These are phyloP conservation scores for Podospora comata DNA, from an alignment of 495 filamentous ascomycete genomes.

Conservation along the genomic window DNA sequence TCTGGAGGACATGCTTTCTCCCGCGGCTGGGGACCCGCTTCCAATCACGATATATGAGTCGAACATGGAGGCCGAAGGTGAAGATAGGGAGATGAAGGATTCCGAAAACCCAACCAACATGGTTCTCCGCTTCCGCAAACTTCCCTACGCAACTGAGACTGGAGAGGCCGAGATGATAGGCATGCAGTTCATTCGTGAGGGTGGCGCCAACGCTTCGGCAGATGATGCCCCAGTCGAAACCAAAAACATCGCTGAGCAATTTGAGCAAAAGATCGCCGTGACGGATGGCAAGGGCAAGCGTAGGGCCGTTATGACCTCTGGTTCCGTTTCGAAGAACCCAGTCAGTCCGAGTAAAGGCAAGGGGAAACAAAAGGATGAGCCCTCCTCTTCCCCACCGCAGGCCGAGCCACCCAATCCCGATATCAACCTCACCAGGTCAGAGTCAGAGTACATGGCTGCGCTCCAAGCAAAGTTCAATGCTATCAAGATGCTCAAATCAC, in stretches of 20 bases:
- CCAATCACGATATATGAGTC: slow-evolving; percentile 89
- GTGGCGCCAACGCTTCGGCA: slow-evolving; percentile 72
- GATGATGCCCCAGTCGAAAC: slow-evolving; percentile 29
- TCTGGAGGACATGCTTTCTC: slow-evolving; percentile 52
- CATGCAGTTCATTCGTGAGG: slow-evolving; percentile 83
- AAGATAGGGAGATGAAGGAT: slow-evolving; percentile 73
- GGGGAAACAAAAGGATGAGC: slow-evolving; percentile 33
- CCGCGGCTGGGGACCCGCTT: slow-evolving; percentile 67
- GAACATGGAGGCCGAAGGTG: slow-evolving; percentile 64
- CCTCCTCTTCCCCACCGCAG: slow-evolving; percentile 31
- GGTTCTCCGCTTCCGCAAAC: slow-evolving; percentile 72
- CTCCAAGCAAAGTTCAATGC: slow-evolving; percentile 89
- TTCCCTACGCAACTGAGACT: slow-evolving; percentile 85
- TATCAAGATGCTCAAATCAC: slow-evolving; percentile 81
- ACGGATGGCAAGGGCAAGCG: slow-evolving; percentile 49
- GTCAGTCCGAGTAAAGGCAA: slow-evolving; percentile 27
- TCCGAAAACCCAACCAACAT: slow-evolving; percentile 51
- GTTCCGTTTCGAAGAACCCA: slow-evolving; percentile 17
- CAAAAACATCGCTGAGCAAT: slow-evolving; percentile 32
- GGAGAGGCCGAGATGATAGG: slow-evolving; percentile 97
- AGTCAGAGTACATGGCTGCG: slow-evolving; percentile 66
- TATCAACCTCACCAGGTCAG: slow-evolving; percentile 63
- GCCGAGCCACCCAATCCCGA: slow-evolving; percentile 30
- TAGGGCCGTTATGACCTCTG: slow-evolving; percentile 31
- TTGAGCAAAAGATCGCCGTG: slow-evolving; percentile 37